Base-by-base conservation (phyloP, 139 green algal genomes). In the Chlorella ohadii region DNA sequence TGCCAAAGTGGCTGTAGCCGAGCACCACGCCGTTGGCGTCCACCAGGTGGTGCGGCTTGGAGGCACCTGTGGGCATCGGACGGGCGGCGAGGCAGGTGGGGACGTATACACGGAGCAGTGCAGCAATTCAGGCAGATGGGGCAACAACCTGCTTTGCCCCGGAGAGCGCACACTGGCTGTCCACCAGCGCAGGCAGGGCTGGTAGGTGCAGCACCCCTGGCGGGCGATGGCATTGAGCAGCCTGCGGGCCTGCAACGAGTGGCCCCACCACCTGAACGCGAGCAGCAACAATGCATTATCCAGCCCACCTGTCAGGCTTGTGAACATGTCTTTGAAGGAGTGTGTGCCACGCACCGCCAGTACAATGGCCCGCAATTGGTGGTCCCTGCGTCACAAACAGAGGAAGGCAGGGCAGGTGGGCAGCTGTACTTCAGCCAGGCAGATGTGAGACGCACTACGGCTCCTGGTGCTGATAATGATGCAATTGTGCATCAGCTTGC, bases 1-100 rank as follows among this genome's bases (percentile, higher is more conserved):
- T 98, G 84, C 95, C 95, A 82, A 96, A 93, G 89, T 98, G 95
- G 34, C 82, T 91, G 87, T 95, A 97, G 13, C 95, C 95, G 59
- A 98, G 83, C 73, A 94, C 91, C 25, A 97, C 89, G 4, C 87
- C 88, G 41, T 92, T 83, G 7, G 72, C 55, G 5, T 92, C 85
- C 44, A 97, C 88, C 36, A 94, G 78, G 86, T 98, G 95, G 79
- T 98, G 95, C 17, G 94, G 94, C 89, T 97, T 98, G 34, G 86
- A 89, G 55, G 93, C 90, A 31, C 90, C 91, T 90, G 82, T 78
- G 68, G 15, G 23, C 65, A 39, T 16, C 44, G 9, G 7, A 51
- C 7, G 44, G 44, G 44, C 9, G 44, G 44, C 44, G 9, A 51
- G 9, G 7, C 6, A 51, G 7, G 44, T 9, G 44, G 44, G 6